These are phyloP conservation scores for Neonectria faginata DNA, from an alignment of 2,329 filamentous ascomycete genomes.

Conservation along the genomic window DNA sequence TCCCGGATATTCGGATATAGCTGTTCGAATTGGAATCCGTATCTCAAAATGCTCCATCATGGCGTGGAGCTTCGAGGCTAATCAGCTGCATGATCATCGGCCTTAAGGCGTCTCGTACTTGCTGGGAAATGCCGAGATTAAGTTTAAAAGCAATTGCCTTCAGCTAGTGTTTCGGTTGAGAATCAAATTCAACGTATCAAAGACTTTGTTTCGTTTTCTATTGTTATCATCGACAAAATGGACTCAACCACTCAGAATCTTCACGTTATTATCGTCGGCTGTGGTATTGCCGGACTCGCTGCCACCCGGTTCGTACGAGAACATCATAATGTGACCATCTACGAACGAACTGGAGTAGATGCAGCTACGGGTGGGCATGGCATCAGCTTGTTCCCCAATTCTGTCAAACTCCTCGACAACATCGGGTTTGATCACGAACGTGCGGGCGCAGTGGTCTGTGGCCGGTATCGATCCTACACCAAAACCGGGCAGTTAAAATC, in stretches of 20 bases:
- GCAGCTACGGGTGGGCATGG: constrained; percentile 24
- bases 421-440: constrained; percentile 12
- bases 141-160: not conserved
- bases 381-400: constrained; percentile 22
- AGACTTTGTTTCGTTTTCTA: no score
- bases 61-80: no score
- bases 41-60: no score
- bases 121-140: not conserved
- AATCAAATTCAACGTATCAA: not conserved
- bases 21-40: no score
- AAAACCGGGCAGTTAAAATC: constrained; percentile 16
- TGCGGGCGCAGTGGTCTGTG: constrained; percentile 6
- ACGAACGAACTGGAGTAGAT: constrained; percentile 16
- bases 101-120: not conserved
- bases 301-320: constrained; percentile 17
- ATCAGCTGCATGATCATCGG: no score
- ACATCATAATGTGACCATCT: constrained; percentile 20
- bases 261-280: constrained; percentile 21
- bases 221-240: no score
- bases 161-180: not conserved
- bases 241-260: constrained; percentile 1
- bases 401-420: constrained; percentile 19
- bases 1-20: no score
- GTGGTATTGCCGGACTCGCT: constrained; percentile 17
- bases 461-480: constrained; percentile 14